phyloP scores from a whole-genome alignment of 805 yeast species.

The Saccharomycopsis oosterbeekiorum region DNA sequence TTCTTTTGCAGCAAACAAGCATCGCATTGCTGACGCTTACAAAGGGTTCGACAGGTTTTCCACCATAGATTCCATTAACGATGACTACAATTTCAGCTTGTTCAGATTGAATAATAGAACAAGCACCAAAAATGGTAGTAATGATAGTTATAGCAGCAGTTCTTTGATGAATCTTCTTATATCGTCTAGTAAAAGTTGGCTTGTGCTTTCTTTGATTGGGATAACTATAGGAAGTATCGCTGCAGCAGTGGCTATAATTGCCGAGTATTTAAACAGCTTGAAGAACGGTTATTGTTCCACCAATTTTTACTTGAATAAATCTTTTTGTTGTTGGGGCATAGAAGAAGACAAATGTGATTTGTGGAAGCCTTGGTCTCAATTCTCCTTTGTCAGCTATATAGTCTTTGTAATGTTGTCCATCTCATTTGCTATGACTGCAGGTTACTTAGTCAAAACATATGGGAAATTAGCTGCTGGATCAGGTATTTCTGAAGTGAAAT shows the following conservation, averaged over 20 bases:
- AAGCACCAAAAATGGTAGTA: conserved; percentile 8
- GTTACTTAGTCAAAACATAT: conserved; percentile 53
- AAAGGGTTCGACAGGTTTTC: conserved; percentile 49
- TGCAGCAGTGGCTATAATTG: conserved; percentile 66
- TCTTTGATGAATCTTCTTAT: conserved; percentile 19
- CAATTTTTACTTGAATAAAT: conserved; percentile 58
- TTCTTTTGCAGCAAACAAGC: conserved; percentile 21
- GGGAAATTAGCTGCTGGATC: conserved; percentile 96
- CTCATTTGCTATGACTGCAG: conserved; percentile 53
- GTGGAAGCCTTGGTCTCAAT: conserved; percentile 62
- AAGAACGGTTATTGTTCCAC: conserved; percentile 69
- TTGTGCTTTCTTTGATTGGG: conserved; percentile 70
- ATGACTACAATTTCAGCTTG: conserved; percentile 37
- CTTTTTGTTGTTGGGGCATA: conserved; percentile 76
- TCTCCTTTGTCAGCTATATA: conserved; percentile 38
- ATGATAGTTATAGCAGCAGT: conserved; percentile 3
- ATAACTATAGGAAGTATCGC: conserved; percentile 73
- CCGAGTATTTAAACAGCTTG: conserved; percentile 77
- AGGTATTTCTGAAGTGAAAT: conserved; percentile 94
- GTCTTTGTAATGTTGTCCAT: conserved; percentile 52
- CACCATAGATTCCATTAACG: conserved; percentile 67
- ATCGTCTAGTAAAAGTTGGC: conserved; percentile 38
- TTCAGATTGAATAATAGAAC: conserved; percentile 21
- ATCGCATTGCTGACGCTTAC: conserved; percentile 22
- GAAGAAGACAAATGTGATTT: conserved; percentile 40